A percentile compares a stretch with the other conserved stretches of the same genome.
phyloP scores from a whole-genome alignment of 2,329 filamentous ascomycete species.

The Aspergillus nomiae region DNA sequence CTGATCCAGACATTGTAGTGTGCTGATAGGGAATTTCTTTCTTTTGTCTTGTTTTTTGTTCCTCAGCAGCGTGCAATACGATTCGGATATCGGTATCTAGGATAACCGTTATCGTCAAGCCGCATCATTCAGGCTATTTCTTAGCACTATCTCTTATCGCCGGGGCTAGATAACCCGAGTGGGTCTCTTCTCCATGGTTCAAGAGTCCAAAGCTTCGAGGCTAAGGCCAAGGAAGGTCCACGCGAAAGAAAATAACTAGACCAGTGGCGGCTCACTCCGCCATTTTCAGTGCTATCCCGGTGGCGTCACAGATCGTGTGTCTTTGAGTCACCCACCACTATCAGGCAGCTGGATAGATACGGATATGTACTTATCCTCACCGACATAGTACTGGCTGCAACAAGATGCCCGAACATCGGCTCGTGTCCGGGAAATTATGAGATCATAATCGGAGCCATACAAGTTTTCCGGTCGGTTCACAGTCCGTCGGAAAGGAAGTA shows the following conservation, averaged over 20 bases:
- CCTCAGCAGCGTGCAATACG: neutral
- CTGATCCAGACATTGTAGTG: neutral
- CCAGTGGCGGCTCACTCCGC: neutral
- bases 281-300: neutral
- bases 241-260: neutral
- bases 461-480: no score
- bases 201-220: neutral
- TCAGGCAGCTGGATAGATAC: neutral
- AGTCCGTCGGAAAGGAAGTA: no score
- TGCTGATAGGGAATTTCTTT: neutral
- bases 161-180: neutral
- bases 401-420: no score
- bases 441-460: no score
- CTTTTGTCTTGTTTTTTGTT: neutral
- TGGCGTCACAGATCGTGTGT: neutral
- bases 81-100: neutral
- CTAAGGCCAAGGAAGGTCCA: constrained; percentile 4
- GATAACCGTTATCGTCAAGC: no score
- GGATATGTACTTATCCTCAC: no score
- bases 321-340: neutral
- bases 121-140: no score
- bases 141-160: neutral
- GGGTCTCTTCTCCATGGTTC: neutral
- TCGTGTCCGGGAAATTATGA: no score
- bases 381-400: no score